phyloP scores from a whole-genome alignment of 331 rosid species.

The Pyracantha coccinea region DNA sequence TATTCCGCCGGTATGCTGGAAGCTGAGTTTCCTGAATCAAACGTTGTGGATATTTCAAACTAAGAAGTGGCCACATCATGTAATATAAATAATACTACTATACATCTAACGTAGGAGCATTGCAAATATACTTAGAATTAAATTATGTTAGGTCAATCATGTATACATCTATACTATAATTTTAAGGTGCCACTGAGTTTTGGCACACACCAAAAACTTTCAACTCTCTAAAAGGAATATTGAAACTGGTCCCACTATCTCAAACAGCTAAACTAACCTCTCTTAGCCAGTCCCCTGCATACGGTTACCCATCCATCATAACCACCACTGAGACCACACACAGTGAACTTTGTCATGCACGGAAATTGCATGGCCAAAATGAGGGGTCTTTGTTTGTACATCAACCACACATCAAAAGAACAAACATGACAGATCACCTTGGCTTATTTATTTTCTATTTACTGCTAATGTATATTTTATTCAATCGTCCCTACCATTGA shows the following conservation, averaged over 20 bases:
- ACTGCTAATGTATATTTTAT: background rate
- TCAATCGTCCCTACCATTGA: background rate
- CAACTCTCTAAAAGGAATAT: background rate
- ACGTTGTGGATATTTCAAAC: slow-evolving; percentile 14
- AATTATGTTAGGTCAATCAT: background rate
- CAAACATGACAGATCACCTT: background rate
- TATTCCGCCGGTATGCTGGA: slow-evolving; percentile 73
- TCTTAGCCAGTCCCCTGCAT: background rate
- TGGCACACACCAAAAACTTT: background rate
- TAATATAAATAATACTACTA: too few relatives aligned
- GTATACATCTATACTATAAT: background rate
- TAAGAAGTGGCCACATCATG: background rate
- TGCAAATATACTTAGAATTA: background rate
- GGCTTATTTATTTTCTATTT: background rate
- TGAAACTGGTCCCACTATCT: background rate
- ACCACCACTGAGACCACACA: background rate
- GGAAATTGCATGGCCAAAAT: background rate
- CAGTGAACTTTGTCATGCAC: background rate
- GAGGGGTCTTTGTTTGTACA: background rate
- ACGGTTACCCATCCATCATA: background rate
- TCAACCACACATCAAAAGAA: background rate
- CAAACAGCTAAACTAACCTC: background rate
- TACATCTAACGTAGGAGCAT: background rate
- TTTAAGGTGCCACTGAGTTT: background rate
- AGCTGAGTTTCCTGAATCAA: slow-evolving; percentile 86